Evolutionary conservation across 139 green algal genomes (phyloP), one percentile per base, ranked within the genome.

Genomic region (Chlamydomonas eustigma): DNA sequence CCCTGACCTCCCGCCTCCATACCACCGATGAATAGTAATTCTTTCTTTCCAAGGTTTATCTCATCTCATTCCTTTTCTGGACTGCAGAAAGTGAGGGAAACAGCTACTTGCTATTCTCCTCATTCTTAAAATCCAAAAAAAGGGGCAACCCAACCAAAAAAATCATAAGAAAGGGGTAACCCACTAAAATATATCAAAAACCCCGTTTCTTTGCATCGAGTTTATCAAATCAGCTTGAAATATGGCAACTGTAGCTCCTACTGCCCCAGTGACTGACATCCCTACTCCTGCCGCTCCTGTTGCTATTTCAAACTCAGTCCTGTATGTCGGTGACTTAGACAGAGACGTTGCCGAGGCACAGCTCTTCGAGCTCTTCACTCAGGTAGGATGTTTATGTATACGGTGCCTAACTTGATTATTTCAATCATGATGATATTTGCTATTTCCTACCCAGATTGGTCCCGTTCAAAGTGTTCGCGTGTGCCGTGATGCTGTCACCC

Each of bases 251-350:
- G 65, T 50, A 32, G 31, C 65, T 22, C 18, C 65, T 50, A 24
- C 65, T 24, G 65, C 65, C 8, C 38, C 38, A 2, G 2, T 33
- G 6, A 36, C 78, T 35, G 64, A 73, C 18, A 58, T 18, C 12
- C 44, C 76, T 72, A 39, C 71, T 24, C 0, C 51, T 75, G 8
- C 63, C 37, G 1, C 28, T 18, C 1, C 51, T 58, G 72, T 76
- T 51, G 77, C 80, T 34, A 63, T 74, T 32, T 70, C 83, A 64
- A 93, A 95, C 80, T 92, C 89, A 25, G 93, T 87, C 31, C 88
- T 98, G 68, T 98, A 98, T 73, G 94, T 98, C 30, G 94, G 94
- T 24, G 94, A 98, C 82, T 86, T 98, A 78, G 93, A 97, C 75
- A 81, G 88, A 28, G 92, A 97, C n/a, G 90, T 95, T 2, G 91